Conservation (phyloP, 2,329 filamentous ascomycete genomes). For the Epichloe aotearoae region DNA sequence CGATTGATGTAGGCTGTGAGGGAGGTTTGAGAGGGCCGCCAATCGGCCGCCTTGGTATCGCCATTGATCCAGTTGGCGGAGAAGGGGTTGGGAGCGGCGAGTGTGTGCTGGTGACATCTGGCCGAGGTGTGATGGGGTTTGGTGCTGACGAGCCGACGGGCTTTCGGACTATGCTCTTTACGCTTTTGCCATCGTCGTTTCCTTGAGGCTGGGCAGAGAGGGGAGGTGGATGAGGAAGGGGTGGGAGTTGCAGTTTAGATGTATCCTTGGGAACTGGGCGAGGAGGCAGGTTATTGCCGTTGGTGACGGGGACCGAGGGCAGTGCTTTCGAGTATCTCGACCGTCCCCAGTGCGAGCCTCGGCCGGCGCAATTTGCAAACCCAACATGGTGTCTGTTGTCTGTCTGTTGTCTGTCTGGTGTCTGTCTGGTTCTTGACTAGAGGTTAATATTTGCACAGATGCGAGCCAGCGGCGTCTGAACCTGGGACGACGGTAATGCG, state of each 20-base stretch:
- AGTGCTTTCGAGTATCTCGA: slow-evolving; percentile 48
- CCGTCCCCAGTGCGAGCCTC: slow-evolving; percentile 20
- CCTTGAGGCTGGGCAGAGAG: slow-evolving; percentile 13
- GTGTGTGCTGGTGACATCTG: not conserved
- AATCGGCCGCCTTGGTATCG: slow-evolving; percentile 25
- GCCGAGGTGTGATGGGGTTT: not conserved
- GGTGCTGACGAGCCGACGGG: slow-evolving; percentile 8
- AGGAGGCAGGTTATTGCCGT: slow-evolving; percentile 9
- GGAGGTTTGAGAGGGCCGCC: slow-evolving; percentile 4
- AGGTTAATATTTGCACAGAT: no score
- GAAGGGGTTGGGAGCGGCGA: slow-evolving; percentile 9
- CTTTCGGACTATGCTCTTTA: slow-evolving; percentile 9
- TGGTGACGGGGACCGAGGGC: slow-evolving; percentile 31
- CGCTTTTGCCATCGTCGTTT: slow-evolving; percentile 8
- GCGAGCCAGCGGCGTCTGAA: not conserved
- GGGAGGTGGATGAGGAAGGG: slow-evolving; percentile 13
- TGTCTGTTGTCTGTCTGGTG: not conserved
- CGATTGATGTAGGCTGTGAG: slow-evolving; percentile 4
- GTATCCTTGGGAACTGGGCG: slow-evolving; percentile 12
- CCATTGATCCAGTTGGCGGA: slow-evolving; percentile 12
- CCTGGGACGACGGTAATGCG: not conserved
- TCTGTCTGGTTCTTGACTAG: no score
- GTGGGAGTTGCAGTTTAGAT: slow-evolving; percentile 10
- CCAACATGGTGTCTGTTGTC: slow-evolving; percentile 1
- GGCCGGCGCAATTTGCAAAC: not conserved